Evolutionary conservation across 2,329 filamentous ascomycete genomes (phyloP), one percentile per base, ranked within the genome.

Genomic region (Talaromyces amestolkiae): DNA sequence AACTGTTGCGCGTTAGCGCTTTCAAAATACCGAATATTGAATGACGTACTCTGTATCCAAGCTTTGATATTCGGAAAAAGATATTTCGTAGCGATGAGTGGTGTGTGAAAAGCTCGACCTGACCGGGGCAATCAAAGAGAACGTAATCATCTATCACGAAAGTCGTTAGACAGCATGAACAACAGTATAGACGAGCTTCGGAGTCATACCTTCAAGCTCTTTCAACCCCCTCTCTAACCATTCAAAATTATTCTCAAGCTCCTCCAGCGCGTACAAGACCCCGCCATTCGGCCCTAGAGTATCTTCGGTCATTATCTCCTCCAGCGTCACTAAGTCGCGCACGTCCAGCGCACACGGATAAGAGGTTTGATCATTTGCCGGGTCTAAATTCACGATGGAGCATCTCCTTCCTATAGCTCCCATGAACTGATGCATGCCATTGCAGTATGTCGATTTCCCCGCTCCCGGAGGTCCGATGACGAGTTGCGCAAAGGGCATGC

Each of bases 381-480:
- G 95, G 79, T 99, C 95, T 70, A 99, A 89, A 76, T 99, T 99
- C 66, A 97, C 92, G 43, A 98, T 89, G 17, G 92, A 96, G 82
- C 92, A 97, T 78, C 96, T 93, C 65, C 95, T 90, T 67, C 93
- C 93, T 76, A 99, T 97, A 69, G 95, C 94, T 70, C 90, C 90
- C 85, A 98, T 90, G 81, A 99, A 99, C 81, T 99, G 95, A 75
- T 97, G 92, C 91, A 99, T 97, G 75, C 95, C 95, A 87, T 98
- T 92, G 83, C 94, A 98, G 77, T 97, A 97, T 8, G 95, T 99
- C 69, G 93, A 97, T 82, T 99, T 99, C 67, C 95, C 95, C 35
- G 93, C 89, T 73, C 95, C 95, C 7, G 95, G 95, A 70, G 93
- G 94, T n/a, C 95, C 95, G 72, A 97, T 88, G 43, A 97, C 88